phyloP scores from a whole-genome alignment of 2,329 filamentous ascomycete species.

The Penicillium sp. region DNA sequence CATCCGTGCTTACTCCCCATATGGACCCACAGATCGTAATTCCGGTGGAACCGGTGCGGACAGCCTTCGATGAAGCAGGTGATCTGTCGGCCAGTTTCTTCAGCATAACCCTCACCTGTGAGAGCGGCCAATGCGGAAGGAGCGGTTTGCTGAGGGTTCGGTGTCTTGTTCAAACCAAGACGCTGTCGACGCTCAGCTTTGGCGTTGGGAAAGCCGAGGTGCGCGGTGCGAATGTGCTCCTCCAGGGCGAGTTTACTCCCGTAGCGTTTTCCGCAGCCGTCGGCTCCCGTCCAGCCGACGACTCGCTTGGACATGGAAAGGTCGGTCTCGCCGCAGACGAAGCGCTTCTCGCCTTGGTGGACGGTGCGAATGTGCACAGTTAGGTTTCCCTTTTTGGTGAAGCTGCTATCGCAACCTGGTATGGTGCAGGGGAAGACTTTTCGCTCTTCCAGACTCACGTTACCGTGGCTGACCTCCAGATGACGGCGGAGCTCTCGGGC shows the following conservation, averaged over 20 bases:
- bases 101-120: slow-evolving; percentile 49
- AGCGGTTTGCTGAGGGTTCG: slow-evolving; percentile 36
- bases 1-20: slow-evolving; percentile 40
- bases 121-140: no score
- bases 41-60: slow-evolving; percentile 47
- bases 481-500: slow-evolving; percentile 64
- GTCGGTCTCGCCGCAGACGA: slow-evolving; percentile 66
- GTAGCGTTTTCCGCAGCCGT: slow-evolving; percentile 67
- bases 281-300: slow-evolving; percentile 60
- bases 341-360: slow-evolving; percentile 64
- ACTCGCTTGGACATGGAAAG: slow-evolving; percentile 50
- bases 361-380: slow-evolving; percentile 67
- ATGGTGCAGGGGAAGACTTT: slow-evolving; percentile 60
- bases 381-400: slow-evolving; percentile 76
- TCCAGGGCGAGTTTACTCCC: slow-evolving; percentile 71
- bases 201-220: slow-evolving; percentile 53
- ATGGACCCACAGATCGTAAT: slow-evolving; percentile 52
- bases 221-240: slow-evolving; percentile 74
- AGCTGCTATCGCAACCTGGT: slow-evolving; percentile 62
- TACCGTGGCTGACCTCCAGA: slow-evolving; percentile 66
- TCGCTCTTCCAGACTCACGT: slow-evolving; percentile 50
- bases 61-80: slow-evolving; percentile 45
- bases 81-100: slow-evolving; percentile 44
- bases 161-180: no score
- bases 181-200: no score